Evolutionary conservation across 2,329 filamentous ascomycete genomes (phyloP).

Genomic region (Fusarium sp.): DNA sequence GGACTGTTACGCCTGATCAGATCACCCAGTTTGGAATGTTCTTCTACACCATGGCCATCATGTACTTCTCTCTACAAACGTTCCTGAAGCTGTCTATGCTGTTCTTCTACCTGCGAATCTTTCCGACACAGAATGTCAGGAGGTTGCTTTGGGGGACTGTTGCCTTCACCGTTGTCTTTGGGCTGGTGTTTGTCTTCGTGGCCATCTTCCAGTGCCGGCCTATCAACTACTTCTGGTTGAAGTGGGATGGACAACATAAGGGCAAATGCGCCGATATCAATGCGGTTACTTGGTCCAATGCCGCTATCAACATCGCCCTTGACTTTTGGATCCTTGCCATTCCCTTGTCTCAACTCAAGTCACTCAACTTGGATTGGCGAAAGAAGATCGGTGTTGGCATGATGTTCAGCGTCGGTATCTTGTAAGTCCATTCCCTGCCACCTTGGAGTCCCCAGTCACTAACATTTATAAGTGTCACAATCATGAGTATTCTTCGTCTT

Average conservation of each 20-base stretch:
- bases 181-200: conserved; percentile 52
- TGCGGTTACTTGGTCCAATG: conserved; percentile 59
- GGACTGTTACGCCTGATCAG: conserved; percentile 53
- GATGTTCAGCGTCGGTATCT: conserved; percentile 61
- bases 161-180: conserved; percentile 49
- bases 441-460: not conserved
- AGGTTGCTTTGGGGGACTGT: conserved; percentile 54
- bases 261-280: conserved; percentile 61
- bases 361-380: conserved; percentile 54
- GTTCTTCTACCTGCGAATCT: conserved; percentile 64
- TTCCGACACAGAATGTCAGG: conserved; percentile 51
- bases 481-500: conserved; percentile 51
- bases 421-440: conserved; percentile 43
- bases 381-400: conserved; percentile 58
- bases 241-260: conserved; percentile 57
- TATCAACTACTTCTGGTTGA: conserved; percentile 60
- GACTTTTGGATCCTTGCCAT: conserved; percentile 62
- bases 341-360: conserved; percentile 55
- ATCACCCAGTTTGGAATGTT: conserved; percentile 54
- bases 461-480: conserved; percentile 42
- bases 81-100: conserved; percentile 61
- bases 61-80: conserved; percentile 57
- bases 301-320: conserved; percentile 59
- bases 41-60: conserved; percentile 53
- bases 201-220: conserved; percentile 61